phyloP scores from a whole-genome alignment of 148 eudicot species.

The Amaranthus hypochondriacus region DNA sequence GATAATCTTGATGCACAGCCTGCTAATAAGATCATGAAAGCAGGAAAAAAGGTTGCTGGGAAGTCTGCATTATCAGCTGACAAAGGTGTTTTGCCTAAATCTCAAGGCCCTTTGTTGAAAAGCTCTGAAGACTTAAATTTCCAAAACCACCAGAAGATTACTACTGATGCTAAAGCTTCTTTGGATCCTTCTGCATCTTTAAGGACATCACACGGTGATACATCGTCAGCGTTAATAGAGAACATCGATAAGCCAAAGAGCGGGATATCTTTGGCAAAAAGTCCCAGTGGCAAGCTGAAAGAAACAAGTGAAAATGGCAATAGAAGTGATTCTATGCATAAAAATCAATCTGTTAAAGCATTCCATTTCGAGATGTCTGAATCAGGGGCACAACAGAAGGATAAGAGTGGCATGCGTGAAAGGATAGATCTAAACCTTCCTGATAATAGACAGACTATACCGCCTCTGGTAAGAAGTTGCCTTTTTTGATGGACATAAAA shows the following conservation, averaged over 20 bases:
- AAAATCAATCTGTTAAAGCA: constrained; percentile 37
- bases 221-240: constrained; percentile 25
- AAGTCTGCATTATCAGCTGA: constrained; percentile 40
- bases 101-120: constrained; percentile 38
- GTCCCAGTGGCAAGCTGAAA: constrained; percentile 41
- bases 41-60: constrained; percentile 48
- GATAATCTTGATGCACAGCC: constrained; percentile 38
- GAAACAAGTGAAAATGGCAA: constrained; percentile 44
- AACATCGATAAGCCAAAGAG: constrained; percentile 44
- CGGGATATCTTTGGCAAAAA: constrained; percentile 33
- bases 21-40: constrained; percentile 57
- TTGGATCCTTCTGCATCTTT: constrained; percentile 31
- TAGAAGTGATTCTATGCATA: constrained; percentile 39
- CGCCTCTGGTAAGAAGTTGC: constrained; percentile 50
- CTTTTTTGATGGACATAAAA: constrained; percentile 2
- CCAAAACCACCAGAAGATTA: constrained; percentile 43
- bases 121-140: constrained; percentile 35
- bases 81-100: constrained; percentile 32
- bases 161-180: constrained; percentile 35
- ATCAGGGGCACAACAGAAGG: constrained; percentile 46
- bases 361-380: constrained; percentile 36
- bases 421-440: constrained; percentile 60
- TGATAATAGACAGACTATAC: constrained; percentile 49
- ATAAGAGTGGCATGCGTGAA: constrained; percentile 50
- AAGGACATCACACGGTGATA: constrained; percentile 39